A percentile compares a stretch with the other conserved stretches of the same genome.
Evolutionary conservation across 2,329 filamentous ascomycete genomes (phyloP).

Genomic region (Beauveria rudraprayagi): DNA sequence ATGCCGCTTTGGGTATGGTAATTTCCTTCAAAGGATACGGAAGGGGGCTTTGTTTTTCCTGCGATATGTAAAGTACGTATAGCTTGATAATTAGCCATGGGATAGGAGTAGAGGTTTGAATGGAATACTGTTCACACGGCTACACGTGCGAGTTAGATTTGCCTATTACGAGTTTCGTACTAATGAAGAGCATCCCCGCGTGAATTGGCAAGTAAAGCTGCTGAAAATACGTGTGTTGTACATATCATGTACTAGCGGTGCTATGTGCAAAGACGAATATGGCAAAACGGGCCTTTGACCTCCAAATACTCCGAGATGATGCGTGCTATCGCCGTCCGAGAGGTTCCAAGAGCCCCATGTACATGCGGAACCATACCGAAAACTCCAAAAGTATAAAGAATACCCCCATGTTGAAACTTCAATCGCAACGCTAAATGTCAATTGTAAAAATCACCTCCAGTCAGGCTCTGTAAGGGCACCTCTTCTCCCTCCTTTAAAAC

Average conservation of each 20-base stretch:
- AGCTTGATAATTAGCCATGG: constrained; percentile 5
- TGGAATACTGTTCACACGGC: neutral
- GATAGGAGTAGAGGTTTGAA: neutral
- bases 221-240: neutral
- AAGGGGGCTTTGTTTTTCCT: neutral
- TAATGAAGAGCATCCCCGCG: too few species aligned
- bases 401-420: neutral
- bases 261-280: neutral
- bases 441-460: neutral
- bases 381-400: neutral
- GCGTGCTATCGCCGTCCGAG: neutral
- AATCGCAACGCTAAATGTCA: neutral
- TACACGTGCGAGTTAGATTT: neutral
- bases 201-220: neutral
- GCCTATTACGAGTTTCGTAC: neutral
- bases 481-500: neutral
- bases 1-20: neutral
- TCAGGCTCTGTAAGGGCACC: too few species aligned
- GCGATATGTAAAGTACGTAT: constrained; percentile 4
- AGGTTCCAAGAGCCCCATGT: neutral
- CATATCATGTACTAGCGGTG: neutral
- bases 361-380: neutral
- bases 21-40: neutral
- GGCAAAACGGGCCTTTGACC: neutral
- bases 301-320: neutral